phyloP scores from a whole-genome alignment of 2,329 filamentous ascomycete species.

The Dothideomycetes sp. region DNA sequence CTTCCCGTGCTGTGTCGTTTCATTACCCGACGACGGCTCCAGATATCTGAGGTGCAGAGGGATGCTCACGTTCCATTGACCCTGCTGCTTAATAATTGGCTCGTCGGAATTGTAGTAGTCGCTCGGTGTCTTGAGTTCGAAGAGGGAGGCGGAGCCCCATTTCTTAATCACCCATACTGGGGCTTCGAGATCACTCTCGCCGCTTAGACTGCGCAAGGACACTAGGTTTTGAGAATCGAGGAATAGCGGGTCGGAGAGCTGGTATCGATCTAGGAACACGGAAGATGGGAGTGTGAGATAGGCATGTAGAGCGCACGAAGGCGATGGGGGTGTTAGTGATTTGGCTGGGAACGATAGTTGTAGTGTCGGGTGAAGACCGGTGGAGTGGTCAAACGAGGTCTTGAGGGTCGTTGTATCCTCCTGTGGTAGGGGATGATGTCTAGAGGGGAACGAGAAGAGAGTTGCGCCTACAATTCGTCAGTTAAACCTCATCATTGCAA shows the following conservation, averaged over 20 bases:
- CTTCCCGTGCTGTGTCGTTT: constrained; percentile 15
- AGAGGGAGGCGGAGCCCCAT: constrained; percentile 71
- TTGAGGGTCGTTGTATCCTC: constrained; percentile 36
- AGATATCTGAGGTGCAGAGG: constrained; percentile 83
- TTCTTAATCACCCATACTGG: constrained; percentile 64
- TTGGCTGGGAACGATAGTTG: constrained; percentile 51
- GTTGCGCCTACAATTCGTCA: constrained; percentile 64
- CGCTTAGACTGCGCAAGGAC: constrained; percentile 54
- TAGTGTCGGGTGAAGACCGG: constrained; percentile 74
- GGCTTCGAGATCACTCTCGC: constrained; percentile 81
- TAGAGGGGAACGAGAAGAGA: constrained; percentile 72
- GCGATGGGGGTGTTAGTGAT: constrained; percentile 34
- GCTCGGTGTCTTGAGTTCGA: constrained; percentile 56
- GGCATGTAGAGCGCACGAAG: constrained; percentile 62
- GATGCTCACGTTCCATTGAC: constrained; percentile 54
- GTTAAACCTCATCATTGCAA: too few relatives aligned
- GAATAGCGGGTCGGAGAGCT: constrained; percentile 66
- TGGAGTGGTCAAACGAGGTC: constrained; percentile 55
- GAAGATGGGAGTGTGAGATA: constrained; percentile 73
- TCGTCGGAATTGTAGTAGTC: neutral
- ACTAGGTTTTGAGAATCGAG: constrained; percentile 69
- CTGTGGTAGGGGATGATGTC: constrained; percentile 52
- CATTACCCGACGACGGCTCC: constrained; percentile 30
- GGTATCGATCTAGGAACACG: constrained; percentile 81
- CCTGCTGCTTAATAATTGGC: neutral